Conservation (phyloP, 495 filamentous ascomycete genomes). For the Podospora tetraspora region DNA sequence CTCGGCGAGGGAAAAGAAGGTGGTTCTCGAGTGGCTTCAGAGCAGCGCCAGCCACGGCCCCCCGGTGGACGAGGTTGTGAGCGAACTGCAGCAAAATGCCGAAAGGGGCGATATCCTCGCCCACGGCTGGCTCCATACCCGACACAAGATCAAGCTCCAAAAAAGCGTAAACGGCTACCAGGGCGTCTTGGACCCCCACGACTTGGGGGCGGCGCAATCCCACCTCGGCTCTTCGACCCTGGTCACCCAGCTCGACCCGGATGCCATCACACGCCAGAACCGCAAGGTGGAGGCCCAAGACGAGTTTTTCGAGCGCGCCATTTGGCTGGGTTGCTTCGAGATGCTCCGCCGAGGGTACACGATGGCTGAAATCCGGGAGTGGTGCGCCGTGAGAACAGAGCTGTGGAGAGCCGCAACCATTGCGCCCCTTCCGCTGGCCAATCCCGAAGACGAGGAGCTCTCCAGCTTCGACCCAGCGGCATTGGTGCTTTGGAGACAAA, state of each 20-base stretch:
- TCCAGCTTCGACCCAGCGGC: slow-evolving; percentile 42
- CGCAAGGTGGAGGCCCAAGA: slow-evolving; percentile 71
- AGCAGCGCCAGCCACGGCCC: slow-evolving; percentile 57
- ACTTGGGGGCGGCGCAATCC: slow-evolving; percentile 49
- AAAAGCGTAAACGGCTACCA: slow-evolving; percentile 69
- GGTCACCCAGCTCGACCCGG: slow-evolving; percentile 90
- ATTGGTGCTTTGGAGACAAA: slow-evolving; percentile 68
- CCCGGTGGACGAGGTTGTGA: slow-evolving; percentile 69
- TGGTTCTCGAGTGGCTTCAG: slow-evolving; percentile 80
- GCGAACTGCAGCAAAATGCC: slow-evolving; percentile 64
- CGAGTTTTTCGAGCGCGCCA: slow-evolving; percentile 74
- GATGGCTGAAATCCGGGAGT: slow-evolving; percentile 68
- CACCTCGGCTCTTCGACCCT: slow-evolving; percentile 57
- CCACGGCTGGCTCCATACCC: slow-evolving; percentile 88
- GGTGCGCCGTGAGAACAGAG: slow-evolving; percentile 73
- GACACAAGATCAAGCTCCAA: slow-evolving; percentile 79
- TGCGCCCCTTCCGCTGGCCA: slow-evolving; percentile 49
- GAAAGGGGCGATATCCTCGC: slow-evolving; percentile 63
- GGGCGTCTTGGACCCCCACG: slow-evolving; percentile 56
- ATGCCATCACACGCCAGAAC: slow-evolving; percentile 74
- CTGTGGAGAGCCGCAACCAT: slow-evolving; percentile 76
- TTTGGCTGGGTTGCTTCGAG: slow-evolving; percentile 86
- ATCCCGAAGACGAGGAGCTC: slow-evolving; percentile 33
- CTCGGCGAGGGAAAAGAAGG: slow-evolving; percentile 59
- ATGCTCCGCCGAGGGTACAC: slow-evolving; percentile 73